Conservation (phyloP, 1,284 basidiomycete species). For the Sporisorium sorghi region DNA sequence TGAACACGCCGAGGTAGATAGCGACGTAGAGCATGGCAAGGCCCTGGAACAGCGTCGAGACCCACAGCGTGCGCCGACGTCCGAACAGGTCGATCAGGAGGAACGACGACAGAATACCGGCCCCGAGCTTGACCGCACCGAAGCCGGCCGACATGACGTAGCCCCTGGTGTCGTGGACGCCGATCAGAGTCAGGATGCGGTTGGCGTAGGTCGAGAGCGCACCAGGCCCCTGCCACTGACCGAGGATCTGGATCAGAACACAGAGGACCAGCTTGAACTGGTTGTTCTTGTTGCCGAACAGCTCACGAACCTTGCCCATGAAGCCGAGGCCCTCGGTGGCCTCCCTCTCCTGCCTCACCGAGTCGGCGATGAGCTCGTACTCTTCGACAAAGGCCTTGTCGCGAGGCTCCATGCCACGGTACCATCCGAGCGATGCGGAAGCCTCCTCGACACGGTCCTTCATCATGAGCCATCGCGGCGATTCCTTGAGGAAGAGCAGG, state of each 20-base stretch:
- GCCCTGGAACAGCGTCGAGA: slow-evolving; percentile 39
- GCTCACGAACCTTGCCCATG: slow-evolving; percentile 34
- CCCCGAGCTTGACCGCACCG: slow-evolving; percentile 46
- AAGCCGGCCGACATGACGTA: slow-evolving; percentile 52
- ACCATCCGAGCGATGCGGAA: slow-evolving; percentile 74
- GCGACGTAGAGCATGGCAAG: slow-evolving; percentile 48
- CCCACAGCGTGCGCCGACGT: slow-evolving; percentile 47
- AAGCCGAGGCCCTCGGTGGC: slow-evolving; percentile 37
- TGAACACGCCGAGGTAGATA: slow-evolving; percentile 46
- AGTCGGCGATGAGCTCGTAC: slow-evolving; percentile 45
- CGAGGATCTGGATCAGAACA: slow-evolving; percentile 43
- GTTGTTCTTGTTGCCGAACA: slow-evolving; percentile 46
- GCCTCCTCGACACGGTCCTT: slow-evolving; percentile 74
- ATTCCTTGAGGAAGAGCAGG: slow-evolving; percentile 75
- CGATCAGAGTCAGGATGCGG: slow-evolving; percentile 43
- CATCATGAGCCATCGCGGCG: slow-evolving; percentile 85
- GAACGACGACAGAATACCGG: slow-evolving; percentile 49
- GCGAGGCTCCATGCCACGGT: slow-evolving; percentile 42
- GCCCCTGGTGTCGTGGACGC: slow-evolving; percentile 37
- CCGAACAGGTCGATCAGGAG: slow-evolving; percentile 52
- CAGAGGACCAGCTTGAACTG: slow-evolving; percentile 49
- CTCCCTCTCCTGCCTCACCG: slow-evolving; percentile 37
- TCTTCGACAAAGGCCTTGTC: slow-evolving; percentile 40
- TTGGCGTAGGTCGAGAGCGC: slow-evolving; percentile 52
- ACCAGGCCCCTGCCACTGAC: slow-evolving; percentile 48